phyloP scores from a whole-genome alignment of 805 yeast species.

The Candida pseudofarinosa region DNA sequence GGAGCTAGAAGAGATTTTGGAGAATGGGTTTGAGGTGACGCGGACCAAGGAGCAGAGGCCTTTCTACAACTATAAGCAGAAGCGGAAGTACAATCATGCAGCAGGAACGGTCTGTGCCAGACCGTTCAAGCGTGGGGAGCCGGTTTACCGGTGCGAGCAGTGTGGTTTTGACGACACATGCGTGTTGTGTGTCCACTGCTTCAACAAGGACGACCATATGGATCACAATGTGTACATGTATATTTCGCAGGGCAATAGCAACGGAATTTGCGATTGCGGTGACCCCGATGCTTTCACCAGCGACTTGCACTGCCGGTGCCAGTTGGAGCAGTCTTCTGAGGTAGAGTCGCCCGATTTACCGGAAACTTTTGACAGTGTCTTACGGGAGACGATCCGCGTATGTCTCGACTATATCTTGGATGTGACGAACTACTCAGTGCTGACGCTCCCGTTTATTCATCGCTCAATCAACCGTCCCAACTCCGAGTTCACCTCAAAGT shows the following conservation, averaged over 20 bases:
- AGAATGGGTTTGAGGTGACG: conserved; percentile 9
- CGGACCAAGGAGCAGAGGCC: conserved; percentile 7
- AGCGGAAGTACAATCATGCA: conserved; percentile 37
- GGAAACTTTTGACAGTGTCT: conserved; percentile 12
- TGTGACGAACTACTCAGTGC: conserved; percentile 35
- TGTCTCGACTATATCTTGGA: conserved; percentile 42
- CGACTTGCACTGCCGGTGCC: conserved; percentile 49
- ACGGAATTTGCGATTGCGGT: conserved; percentile 73
- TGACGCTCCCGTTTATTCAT: conserved; percentile 39
- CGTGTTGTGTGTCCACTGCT: conserved; percentile 71
- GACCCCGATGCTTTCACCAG: conserved; percentile 61
- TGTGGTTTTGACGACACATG: conserved; percentile 79
- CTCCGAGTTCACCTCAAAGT: conserved; percentile 18
- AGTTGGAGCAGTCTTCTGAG: conserved; percentile 6
- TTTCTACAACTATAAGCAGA: conserved; percentile 10
- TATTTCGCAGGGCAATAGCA: conserved; percentile 42
- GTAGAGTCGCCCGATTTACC: conserved; percentile 7
- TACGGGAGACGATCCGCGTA: conserved; percentile 26
- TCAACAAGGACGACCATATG: conserved; percentile 62
- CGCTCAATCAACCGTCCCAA: conserved; percentile 22
- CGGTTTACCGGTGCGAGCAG: conserved; percentile 68
- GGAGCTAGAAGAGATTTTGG: conserved; percentile 12
- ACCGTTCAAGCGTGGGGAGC: conserved; percentile 55
- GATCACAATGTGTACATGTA: conserved; percentile 60
- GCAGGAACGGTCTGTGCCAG: conserved; percentile 67